phyloP scores from a whole-genome alignment of 768 basidiomycete species.

The Candolleomyces aberdarensis region DNA sequence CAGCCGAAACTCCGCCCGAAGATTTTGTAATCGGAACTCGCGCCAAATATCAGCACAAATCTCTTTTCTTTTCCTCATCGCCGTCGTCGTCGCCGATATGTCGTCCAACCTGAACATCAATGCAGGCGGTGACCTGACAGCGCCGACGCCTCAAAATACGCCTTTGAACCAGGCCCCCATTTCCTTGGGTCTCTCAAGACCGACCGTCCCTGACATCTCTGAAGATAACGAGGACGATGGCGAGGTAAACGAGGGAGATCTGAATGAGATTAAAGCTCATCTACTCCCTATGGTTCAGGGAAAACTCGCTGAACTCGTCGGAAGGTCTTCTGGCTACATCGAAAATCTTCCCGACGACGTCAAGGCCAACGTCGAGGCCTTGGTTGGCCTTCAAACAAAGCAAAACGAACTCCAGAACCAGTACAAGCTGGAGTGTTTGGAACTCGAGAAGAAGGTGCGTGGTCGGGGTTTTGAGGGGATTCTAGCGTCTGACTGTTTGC shows the following conservation, averaged over 20 bases:
- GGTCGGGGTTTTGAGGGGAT: not conserved
- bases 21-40: constrained; percentile 6
- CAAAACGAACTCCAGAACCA: constrained; percentile 89
- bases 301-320: constrained; percentile 80
- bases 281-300: constrained; percentile 87
- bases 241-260: constrained; percentile 30
- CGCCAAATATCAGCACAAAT: constrained; percentile 1
- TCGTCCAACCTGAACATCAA: constrained; percentile 67
- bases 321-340: constrained; percentile 93
- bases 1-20: constrained; percentile 15
- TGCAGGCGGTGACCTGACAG: constrained; percentile 53
- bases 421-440: constrained; percentile 93
- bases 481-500: constrained; percentile 5
- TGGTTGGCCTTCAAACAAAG: constrained; percentile 92
- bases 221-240: constrained; percentile 71
- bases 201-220: constrained; percentile 83
- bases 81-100: constrained; percentile 38
- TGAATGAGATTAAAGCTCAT: constrained; percentile 50
- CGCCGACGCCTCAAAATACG: constrained; percentile 95
- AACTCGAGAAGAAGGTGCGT: constrained; percentile 91
- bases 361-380: constrained; percentile 81
- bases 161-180: constrained; percentile 83
- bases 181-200: constrained; percentile 73
- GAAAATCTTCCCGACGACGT: constrained; percentile 80
- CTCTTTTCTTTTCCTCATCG: constrained; percentile 13